Evolutionary conservation across 2,329 filamentous ascomycete genomes (phyloP).

Genomic region (Colletotrichum australisinense): DNA sequence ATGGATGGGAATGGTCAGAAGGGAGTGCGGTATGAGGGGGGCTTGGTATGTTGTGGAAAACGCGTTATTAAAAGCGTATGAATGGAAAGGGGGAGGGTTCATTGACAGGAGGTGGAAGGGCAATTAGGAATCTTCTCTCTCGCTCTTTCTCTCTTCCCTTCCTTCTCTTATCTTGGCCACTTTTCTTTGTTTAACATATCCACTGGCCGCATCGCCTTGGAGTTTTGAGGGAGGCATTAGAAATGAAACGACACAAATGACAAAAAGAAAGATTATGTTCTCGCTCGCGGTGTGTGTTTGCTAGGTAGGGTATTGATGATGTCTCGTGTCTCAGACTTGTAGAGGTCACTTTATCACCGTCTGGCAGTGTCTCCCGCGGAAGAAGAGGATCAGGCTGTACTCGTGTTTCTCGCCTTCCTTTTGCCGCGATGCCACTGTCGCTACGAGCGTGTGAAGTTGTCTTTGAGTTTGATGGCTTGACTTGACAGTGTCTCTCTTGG

Average conservation of each 20-base stretch:
- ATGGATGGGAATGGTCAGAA: not conserved
- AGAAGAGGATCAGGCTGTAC: no score
- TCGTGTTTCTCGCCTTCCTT: no score
- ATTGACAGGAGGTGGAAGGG: slow-evolving; percentile 7
- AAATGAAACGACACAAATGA: slow-evolving; percentile 36
- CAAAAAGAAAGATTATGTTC: slow-evolving; percentile 30
- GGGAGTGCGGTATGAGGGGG: not conserved
- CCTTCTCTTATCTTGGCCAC: slow-evolving; percentile 25
- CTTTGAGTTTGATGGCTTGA: no score
- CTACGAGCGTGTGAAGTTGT: no score
- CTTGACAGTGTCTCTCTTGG: no score
- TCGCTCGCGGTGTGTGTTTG: not conserved
- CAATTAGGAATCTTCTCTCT: slow-evolving; percentile 10
- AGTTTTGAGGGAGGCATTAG: slow-evolving; percentile 37
- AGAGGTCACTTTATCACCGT: no score
- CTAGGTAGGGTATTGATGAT: not conserved
- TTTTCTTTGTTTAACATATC: slow-evolving; percentile 37
- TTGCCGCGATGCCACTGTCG: no score
- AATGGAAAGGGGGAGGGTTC: slow-evolving; percentile 6
- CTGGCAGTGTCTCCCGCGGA: no score
- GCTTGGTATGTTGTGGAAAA: not conserved
- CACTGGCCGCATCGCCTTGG: slow-evolving; percentile 37
- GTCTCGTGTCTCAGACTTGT: no score
- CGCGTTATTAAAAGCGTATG: slow-evolving; percentile 18
- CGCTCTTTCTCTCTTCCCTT: not conserved